Conservation (phyloP, 2,329 filamentous ascomycete genomes). For the Alternaria novae-zelandiae region DNA sequence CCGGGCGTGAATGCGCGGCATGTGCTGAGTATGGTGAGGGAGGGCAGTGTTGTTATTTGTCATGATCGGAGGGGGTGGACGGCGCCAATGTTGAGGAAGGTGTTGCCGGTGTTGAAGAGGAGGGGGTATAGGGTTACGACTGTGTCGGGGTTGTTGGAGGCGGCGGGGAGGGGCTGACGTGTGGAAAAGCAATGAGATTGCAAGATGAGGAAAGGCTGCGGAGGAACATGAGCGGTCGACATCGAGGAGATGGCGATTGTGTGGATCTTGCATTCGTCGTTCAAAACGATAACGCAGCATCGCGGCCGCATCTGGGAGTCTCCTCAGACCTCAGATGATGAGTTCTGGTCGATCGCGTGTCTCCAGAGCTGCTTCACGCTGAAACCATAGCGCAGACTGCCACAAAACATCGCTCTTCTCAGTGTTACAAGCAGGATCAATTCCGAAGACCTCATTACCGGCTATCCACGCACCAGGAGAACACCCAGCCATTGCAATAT, state of each 20-base stretch:
- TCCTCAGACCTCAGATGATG: neutral
- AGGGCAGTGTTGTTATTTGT: constrained; percentile 82
- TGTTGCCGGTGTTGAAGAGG: constrained; percentile 73
- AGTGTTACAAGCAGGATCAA: neutral
- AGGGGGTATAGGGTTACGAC: constrained; percentile 76
- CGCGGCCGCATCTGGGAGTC: neutral
- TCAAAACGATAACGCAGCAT: neutral
- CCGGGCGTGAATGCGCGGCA: constrained; percentile 75
- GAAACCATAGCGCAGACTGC: neutral
- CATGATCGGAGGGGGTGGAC: constrained; percentile 89
- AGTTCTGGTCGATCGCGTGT: neutral
- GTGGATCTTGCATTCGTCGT: neutral
- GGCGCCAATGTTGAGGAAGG: constrained; percentile 73
- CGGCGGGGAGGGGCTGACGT: neutral
- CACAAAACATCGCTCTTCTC: neutral
- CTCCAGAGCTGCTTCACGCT: no score
- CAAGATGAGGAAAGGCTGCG: neutral
- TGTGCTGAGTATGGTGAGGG: constrained; percentile 77
- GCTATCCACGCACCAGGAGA: neutral
- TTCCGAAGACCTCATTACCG: neutral
- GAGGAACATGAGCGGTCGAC: neutral
- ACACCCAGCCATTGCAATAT: no score
- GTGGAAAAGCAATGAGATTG: neutral
- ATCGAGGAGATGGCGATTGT: neutral
- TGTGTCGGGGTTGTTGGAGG: constrained; percentile 50